Base-by-base conservation (phyloP, 2,329 filamentous ascomycete genomes). In the Colletotrichum truncatum region DNA sequence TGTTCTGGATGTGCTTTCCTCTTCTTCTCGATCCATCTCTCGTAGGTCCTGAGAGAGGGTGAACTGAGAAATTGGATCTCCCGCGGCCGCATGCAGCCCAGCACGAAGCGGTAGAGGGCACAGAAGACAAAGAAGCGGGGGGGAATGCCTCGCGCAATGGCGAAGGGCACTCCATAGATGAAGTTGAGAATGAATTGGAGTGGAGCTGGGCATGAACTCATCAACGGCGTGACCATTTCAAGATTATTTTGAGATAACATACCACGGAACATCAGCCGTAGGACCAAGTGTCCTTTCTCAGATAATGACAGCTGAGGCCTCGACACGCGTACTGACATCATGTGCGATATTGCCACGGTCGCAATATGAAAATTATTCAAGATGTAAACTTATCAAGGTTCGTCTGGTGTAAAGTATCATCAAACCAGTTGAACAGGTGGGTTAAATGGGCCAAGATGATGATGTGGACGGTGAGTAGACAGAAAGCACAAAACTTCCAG, bases 41-140 rank as follows among this genome's bases (percentile, higher is more conserved):
- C 64, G 55, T 75, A 75, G 3, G 66, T 56, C 11, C 67, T 45
- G 8, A 67, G 28, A 1, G 70, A 71, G 6, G 70, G 46, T 4
- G 68, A 67, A 11, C 58, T 12, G 3, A 73, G n/a, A 21, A 54
- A 65, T 48, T 74, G 73, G 11, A 73, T 53, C 32, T 74, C 67
- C 12, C 68, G 69, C 2, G 63, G 23, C 5, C 49, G 34, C 57
- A 66, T 62, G 26, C 32, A 63, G 3, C 49, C 57, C n/a, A 66
- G 28, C 1, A 53, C 63, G 49, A 66, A 66, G 39, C 64, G 67
- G 1, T 64, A 68, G 32, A 74, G 64, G 11, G 58, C 67, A n/a
- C 45, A 53, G 21, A 74, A 66, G 6, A 62, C 39, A 12, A 70
- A 71, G 16, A 49, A 32, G 10, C 64, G 61, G 11, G 66, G n/a